Evolutionary conservation across 1,139 yeast genomes (phyloP).

Genomic region (Diutina catenulata): DNA sequence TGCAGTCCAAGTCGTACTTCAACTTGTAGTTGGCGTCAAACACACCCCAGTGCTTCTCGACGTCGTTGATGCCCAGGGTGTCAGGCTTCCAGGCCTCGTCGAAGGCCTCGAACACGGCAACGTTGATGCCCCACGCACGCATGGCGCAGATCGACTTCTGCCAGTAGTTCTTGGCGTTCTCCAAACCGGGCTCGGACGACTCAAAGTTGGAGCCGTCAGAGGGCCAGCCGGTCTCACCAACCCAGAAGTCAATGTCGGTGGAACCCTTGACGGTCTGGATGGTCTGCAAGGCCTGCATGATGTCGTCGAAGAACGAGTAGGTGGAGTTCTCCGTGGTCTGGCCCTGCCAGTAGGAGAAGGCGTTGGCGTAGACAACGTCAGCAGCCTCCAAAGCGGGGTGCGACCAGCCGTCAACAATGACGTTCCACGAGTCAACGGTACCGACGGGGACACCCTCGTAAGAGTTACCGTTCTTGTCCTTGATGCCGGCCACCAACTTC

Average conservation of each 20-base stretch:
- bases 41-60: slow-evolving; percentile 92
- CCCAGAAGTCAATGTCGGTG: slow-evolving; percentile 80
- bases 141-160: slow-evolving; percentile 80
- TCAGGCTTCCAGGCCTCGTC: slow-evolving; percentile 96
- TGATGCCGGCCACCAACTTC: slow-evolving; percentile 41
- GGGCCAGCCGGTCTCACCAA: slow-evolving; percentile 99
- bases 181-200: slow-evolving; percentile 49
- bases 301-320: slow-evolving; percentile 86
- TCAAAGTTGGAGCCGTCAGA: slow-evolving; percentile 72
- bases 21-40: slow-evolving; percentile 44
- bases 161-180: slow-evolving; percentile 74
- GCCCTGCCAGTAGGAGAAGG: slow-evolving; percentile 98
- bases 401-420: slow-evolving; percentile 67
- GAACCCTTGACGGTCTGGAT: slow-evolving; percentile 79
- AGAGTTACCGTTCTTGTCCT: slow-evolving; percentile 72
- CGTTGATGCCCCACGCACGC: slow-evolving; percentile 92
- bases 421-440: slow-evolving; percentile 93
- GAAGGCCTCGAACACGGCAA: slow-evolving; percentile 84
- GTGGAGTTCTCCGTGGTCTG: slow-evolving; percentile 73
- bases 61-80: slow-evolving; percentile 74
- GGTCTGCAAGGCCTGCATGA: slow-evolving; percentile 87
- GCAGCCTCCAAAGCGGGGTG: slow-evolving; percentile 63
- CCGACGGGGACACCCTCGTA: slow-evolving; percentile 71
- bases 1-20: slow-evolving; percentile 52
- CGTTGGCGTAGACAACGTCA: slow-evolving; percentile 82